Evolutionary conservation across 192 early-diverging fungal species (phyloP).

Genomic region (Entomortierella beljakovae): DNA sequence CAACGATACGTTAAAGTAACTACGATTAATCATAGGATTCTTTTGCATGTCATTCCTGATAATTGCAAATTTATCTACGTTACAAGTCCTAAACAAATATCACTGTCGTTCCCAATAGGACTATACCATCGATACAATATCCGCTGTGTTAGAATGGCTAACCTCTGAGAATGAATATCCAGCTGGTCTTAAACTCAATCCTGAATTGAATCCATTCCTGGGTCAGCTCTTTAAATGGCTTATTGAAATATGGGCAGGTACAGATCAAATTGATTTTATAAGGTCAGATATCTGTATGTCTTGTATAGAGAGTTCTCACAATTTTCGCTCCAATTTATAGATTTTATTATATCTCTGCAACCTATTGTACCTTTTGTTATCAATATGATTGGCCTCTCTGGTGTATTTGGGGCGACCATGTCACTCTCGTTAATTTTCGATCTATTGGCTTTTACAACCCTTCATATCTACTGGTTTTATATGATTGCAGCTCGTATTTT

Average conservation of each 20-base stretch:
- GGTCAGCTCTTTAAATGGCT: conserved; percentile 93
- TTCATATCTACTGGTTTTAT: conserved; percentile 97
- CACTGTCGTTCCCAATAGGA: too few relatives aligned
- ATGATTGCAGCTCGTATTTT: conserved; percentile 93
- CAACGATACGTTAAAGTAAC: conserved; percentile 52
- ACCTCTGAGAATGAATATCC: conserved; percentile 78
- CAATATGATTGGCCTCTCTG: conserved; percentile 75
- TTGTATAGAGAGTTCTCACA: too few relatives aligned
- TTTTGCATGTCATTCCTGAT: too few relatives aligned
- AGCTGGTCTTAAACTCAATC: conserved; percentile 96
- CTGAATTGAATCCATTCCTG: conserved; percentile 87
- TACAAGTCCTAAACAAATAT: too few relatives aligned
- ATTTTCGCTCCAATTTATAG: conserved; percentile 6
- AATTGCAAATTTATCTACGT: too few relatives aligned
- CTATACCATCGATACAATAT: conserved; percentile 77
- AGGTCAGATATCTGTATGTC: too few relatives aligned
- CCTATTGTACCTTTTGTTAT: conserved; percentile 75
- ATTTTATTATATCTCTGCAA: conserved; percentile 57
- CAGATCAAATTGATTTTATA: neutral
- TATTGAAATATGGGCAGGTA: conserved; percentile 86
- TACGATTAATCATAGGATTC: neutral
- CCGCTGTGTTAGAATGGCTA: conserved; percentile 88
- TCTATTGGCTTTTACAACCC: conserved; percentile 82
- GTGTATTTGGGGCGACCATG: conserved; percentile 88
- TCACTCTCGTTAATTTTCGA: conserved; percentile 87